Evolutionary conservation across 169 alveolate genomes (phyloP).

Genomic region (Toxoplasma gondii): DNA sequence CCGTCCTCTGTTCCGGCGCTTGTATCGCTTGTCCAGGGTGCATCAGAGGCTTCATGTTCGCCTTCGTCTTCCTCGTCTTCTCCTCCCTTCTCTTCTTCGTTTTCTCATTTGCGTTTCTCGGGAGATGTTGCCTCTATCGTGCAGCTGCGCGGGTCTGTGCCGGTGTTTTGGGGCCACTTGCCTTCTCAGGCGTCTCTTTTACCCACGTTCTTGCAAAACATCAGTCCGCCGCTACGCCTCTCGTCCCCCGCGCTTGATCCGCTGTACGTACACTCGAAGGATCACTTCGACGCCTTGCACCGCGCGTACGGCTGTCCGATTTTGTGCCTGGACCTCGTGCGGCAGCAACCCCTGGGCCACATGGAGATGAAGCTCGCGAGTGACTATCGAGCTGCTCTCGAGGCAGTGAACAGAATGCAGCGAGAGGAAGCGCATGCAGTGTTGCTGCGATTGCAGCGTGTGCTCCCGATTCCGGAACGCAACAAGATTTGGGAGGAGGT

Average conservation of each 20-base stretch:
- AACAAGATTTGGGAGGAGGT: not conserved
- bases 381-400: constrained; percentile 49
- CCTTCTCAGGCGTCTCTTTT: not conserved
- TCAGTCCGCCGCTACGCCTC: not conserved
- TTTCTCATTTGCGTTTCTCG: constrained; percentile 68
- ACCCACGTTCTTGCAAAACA: not conserved
- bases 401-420: not conserved
- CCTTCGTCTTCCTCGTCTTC: not conserved
- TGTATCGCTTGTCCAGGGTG: too few relatives aligned
- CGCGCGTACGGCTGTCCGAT: constrained; percentile 50
- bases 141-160: constrained; percentile 96
- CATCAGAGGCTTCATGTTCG: not conserved
- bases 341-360: constrained; percentile 32
- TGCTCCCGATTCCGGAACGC: not conserved
- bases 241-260: not conserved
- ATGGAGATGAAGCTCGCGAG: constrained; percentile 44
- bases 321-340: constrained; percentile 55
- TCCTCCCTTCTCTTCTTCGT: not conserved
- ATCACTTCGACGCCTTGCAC: constrained; percentile 50
- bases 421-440: not conserved
- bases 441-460: not conserved
- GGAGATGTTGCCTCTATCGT: constrained; percentile 86
- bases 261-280: constrained; percentile 29
- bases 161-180: constrained; percentile 91
- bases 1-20: not conserved